Base-by-base conservation (phyloP, 192 early-diverging fungal genomes). In the Coemansia sp. region DNA sequence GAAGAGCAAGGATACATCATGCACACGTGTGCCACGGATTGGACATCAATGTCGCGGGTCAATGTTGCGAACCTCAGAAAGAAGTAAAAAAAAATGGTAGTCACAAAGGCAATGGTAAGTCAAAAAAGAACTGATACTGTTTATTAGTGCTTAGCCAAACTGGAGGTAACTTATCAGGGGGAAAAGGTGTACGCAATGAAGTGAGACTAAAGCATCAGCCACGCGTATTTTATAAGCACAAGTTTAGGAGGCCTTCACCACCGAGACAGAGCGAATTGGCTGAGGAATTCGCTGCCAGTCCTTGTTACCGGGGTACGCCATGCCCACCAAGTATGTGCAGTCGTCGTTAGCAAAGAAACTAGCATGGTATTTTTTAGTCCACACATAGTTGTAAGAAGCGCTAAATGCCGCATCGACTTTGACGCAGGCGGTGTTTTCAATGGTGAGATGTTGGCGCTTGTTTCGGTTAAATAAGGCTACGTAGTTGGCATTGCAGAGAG, bases 311-410 rank as follows among this genome's bases (percentile, higher is more conserved):
- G 15, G 5, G 31, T 58, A 58, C 9, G 55, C 2, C 12, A 58
- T 34, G 2, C 12, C 55, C 12, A 58, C 55, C 5, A 58, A 18
- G 31, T 58, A 58, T 15, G 55, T 58, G 55, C 55, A 58, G 8
- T 58, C 31, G 55, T 13, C 31, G 55, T 58, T 58, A 7, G 55
- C 55, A 18, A 34, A 58, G 55, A 18, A 58, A 16, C 55, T 58
- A 16, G 29, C 31, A 18, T 31, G 55, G 33, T 33, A 58, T 34
- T n/a, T n/a, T n/a, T n/a, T n/a, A n/a, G n/a, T n/a, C n/a, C n/a
- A n/a, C 16, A 58, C 31, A 29, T 58, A 34, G 31, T 58, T 58
- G 16, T 31, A 58, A 2, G 55, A 18, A 16, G 4, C 33, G 55
- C 36, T 58, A 33, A 58, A 58, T 4, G 27, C 55, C 55, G 27